Evolutionary conservation across 2,329 filamentous ascomycete genomes (phyloP).

Genomic region (Corynespora cassiicola): DNA sequence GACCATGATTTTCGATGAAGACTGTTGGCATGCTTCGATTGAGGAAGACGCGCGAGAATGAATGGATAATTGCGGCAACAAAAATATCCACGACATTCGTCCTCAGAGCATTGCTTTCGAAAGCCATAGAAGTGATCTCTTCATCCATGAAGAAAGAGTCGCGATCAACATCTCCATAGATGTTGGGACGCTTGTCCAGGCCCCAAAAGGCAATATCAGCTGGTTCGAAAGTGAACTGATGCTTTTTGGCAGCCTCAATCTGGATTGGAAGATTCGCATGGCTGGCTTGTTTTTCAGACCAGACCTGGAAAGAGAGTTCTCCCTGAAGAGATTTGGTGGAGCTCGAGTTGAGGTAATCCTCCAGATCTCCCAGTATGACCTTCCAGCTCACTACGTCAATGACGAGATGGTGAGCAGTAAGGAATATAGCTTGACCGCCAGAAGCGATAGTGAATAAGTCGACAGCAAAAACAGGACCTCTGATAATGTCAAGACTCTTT

Average conservation of each 20-base stretch:
- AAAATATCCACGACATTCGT: constrained; percentile 63
- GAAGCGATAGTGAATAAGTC: constrained; percentile 23
- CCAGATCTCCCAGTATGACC: constrained; percentile 38
- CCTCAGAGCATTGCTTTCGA: constrained; percentile 50
- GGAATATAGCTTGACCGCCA: constrained; percentile 32
- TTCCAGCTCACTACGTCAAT: constrained; percentile 42
- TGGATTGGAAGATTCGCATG: constrained; percentile 21
- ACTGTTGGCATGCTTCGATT: constrained; percentile 59
- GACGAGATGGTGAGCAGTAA: constrained; percentile 40
- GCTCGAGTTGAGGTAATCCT: constrained; percentile 31
- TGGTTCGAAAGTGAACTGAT: constrained; percentile 20
- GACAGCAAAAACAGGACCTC: constrained; percentile 37
- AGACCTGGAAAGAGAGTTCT: constrained; percentile 36
- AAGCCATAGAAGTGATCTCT: constrained; percentile 24
- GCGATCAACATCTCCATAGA: constrained; percentile 37
- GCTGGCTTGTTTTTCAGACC: constrained; percentile 31
- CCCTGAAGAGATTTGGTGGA: constrained; percentile 18
- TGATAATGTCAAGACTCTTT: constrained; percentile 31
- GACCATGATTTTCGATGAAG: constrained; percentile 49
- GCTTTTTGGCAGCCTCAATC: constrained; percentile 12
- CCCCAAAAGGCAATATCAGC: constrained; percentile 37
- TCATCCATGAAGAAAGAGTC: constrained; percentile 33
- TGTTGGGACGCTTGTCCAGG: constrained; percentile 31
- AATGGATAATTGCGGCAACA: constrained; percentile 61
- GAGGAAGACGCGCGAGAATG: constrained; percentile 63